A percentile compares a stretch with the other conserved stretches of the same genome.
phyloP scores from a whole-genome alignment of 2,329 filamentous ascomycete genomes.

The Fusarium chlamydosporum region DNA sequence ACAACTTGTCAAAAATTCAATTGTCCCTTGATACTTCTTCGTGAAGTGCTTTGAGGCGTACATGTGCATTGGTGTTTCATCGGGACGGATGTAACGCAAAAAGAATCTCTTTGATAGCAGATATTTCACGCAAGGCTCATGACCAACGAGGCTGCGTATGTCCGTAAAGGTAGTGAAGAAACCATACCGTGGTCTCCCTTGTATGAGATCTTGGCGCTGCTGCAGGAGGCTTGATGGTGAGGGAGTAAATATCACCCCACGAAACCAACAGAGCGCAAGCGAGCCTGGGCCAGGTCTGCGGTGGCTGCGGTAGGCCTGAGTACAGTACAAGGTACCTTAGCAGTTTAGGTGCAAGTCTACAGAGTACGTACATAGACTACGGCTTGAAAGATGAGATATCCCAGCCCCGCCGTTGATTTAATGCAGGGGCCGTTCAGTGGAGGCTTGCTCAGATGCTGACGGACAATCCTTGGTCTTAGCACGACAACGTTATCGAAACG shows the following conservation, averaged over 20 bases:
- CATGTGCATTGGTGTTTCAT: conserved; percentile 1
- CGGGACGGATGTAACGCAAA: background rate
- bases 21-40: background rate
- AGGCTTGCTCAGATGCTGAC: conserved; percentile 21
- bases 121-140: conserved; percentile 7
- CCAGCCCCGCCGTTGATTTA: conserved; percentile 44
- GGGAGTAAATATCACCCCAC: conserved; percentile 48
- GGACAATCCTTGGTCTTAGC: conserved; percentile 33
- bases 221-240: conserved; percentile 45
- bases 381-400: conserved; percentile 43
- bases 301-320: conserved; percentile 39
- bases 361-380: conserved; percentile 5
- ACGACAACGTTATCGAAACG: conserved; percentile 39
- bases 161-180: conserved; percentile 23
- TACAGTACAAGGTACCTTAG: background rate
- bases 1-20: background rate
- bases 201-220: conserved; percentile 24
- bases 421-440: conserved; percentile 45
- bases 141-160: conserved; percentile 25
- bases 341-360: conserved; percentile 17
- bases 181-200: conserved; percentile 11
- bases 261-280: conserved; percentile 47
- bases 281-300: conserved; percentile 45
- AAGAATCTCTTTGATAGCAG: conserved; percentile 9
- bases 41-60: background rate